Base-by-base conservation (phyloP, 176 grass and related monocot species). In the Carex myosuroides region DNA sequence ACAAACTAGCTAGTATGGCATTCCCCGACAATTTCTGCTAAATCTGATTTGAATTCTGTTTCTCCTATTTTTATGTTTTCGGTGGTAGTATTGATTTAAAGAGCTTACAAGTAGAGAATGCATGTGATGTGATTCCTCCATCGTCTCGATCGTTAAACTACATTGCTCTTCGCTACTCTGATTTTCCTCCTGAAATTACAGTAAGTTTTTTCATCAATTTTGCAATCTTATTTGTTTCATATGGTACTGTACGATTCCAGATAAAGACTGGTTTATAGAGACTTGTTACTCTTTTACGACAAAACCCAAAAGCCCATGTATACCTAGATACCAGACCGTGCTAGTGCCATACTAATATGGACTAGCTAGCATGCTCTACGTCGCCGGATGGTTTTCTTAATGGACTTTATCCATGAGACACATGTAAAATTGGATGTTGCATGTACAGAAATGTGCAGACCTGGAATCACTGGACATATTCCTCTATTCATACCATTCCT, bases 1-100 rank as follows among this genome's bases (percentile, higher is more conserved):
- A 70, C 35, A 10, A 42, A 70, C 6, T 17, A 70, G 16, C 16
- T 41, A 39, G 37, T 46, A 20, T 48, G 13, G 64, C 14, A 5
- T 20, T 44, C 14, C 3, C 6, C 11, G 10, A 5, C 29, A 18
- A 66, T 72, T 78, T 48, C 14, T 3, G 6, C 33, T 22, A 18
- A 54, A 4, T 39, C 78, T 53, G 48, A 12, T 79, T 72, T 16
- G 13, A 14, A 11, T 12, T 24, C 1, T 30, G 24, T 52, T 65
- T 84, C 35, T 24, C 79, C 56, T 89, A 8, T 70, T 84, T 79
- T 67, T 64, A 56, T 50, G 3, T 56, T 63, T 79, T 21, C 37
- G 9, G 26, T 93, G 89, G 73, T 83, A 94, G 92, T 88, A 94
- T 97, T 92, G 90, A 94, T 91, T 26, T 97, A 85, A 97, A 97